Evolutionary conservation across 2,329 filamentous ascomycete species (phyloP), one percentile per base, ranked within the genome.

Genomic region (Colletotrichum sp.): DNA sequence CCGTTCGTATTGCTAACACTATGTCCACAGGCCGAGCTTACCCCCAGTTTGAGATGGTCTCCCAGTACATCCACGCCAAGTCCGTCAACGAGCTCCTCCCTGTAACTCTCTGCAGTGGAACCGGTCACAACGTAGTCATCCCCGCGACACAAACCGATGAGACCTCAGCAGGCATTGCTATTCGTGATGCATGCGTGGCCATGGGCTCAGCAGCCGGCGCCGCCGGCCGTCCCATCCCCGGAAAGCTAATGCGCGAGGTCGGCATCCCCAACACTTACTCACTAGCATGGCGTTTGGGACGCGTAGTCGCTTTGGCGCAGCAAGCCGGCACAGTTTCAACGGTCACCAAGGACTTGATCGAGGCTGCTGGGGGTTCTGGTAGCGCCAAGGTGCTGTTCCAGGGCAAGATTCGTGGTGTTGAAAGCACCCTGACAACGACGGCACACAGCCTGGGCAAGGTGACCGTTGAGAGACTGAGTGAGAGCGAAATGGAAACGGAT

Each of bases 231-330:
- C 83, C 84, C 0, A 80, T 84, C 6, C 82, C 79, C 15, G 81
- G 82, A 10, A 75, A 80, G n/a, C 81, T 83, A 26, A 81, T 84
- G 28, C 81, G 81, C 30, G 76, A 79, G 13, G 83, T 80, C 63
- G 84, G 82, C 28, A 81, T 86, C 4, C 80, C 82, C 13, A 84
- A 85, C 63, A 85, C 82, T 0, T 76, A 82, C 13, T 86, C 84
- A 5, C 81, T 86, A 3, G 84, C 83, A 2, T 88, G 84, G 86
- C 81, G 84, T 21, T 87, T 91, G n/a, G 89, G 90, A 0, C 86
- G 89, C 1, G 87, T 85, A 52, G 87, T 90, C 30, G 86, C 85
- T 7, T 83, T 88, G 13, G 85, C 87, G 2, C 85, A 87, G 75
- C 81, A 83, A 24, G 85, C 86, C 21, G 84, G 88, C 6, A 80